Conservation (phyloP, 495 filamentous ascomycete species). For the Penicillium goetzii region DNA sequence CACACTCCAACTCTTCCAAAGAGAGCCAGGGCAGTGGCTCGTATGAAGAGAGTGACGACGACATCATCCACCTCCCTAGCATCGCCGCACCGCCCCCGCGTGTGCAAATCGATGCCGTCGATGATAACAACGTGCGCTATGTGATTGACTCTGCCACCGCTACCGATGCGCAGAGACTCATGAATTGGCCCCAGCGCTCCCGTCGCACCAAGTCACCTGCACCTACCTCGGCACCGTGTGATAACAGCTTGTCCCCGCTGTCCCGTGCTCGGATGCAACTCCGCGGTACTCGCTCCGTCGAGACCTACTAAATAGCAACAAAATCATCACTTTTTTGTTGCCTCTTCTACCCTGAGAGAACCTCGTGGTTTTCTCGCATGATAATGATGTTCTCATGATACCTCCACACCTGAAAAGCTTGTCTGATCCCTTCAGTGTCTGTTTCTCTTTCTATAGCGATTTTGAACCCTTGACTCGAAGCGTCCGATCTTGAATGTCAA, state of each 20-base stretch:
- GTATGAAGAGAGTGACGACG: constrained; percentile 41
- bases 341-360: neutral
- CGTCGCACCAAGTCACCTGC: constrained; percentile 16
- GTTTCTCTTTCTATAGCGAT: constrained; percentile 22
- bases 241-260: constrained; percentile 28
- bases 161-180: constrained; percentile 37
- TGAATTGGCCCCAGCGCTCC: constrained; percentile 40
- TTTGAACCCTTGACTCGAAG: constrained; percentile 16
- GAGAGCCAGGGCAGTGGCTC: constrained; percentile 31
- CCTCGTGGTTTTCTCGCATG: constrained; percentile 14
- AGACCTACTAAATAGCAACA: constrained; percentile 23
- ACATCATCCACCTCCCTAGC: constrained; percentile 47
- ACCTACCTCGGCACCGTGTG: constrained; percentile 15
- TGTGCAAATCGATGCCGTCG: constrained; percentile 43
- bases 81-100: constrained; percentile 30
- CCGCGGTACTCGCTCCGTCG: constrained; percentile 31
- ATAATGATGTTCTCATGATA: constrained; percentile 34
- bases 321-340: neutral
- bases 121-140: constrained; percentile 45
- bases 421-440: constrained; percentile 6
- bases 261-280: constrained; percentile 33
- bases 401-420: constrained; percentile 23
- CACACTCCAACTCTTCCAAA: constrained; percentile 36
- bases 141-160: constrained; percentile 35
- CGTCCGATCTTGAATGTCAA: neutral